Conservation (phyloP, 1,139 yeast species). For the Wickerhamiella pararugosa region DNA sequence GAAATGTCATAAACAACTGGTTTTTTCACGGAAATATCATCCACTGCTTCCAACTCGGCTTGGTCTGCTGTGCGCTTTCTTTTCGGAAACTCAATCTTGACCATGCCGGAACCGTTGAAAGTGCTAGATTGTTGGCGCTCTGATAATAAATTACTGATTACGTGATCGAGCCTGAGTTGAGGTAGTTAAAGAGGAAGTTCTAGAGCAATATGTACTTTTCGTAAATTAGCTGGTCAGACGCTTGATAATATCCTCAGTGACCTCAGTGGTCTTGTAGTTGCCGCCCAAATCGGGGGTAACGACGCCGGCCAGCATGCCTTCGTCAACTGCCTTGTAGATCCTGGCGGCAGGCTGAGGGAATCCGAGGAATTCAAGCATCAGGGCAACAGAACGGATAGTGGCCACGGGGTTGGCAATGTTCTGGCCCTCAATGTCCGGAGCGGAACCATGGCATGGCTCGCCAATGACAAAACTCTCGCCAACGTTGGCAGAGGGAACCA, state of each 20-base stretch:
- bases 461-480: slow-evolving; percentile 95
- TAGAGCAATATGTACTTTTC: background rate
- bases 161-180: background rate
- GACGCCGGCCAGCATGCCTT: slow-evolving; percentile 71
- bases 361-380: slow-evolving; percentile 96
- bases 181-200: background rate
- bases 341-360: slow-evolving; percentile 77
- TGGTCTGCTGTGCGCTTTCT: background rate
- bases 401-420: slow-evolving; percentile 89
- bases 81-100: background rate
- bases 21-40: too few species aligned
- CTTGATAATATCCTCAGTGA: slow-evolving; percentile 61
- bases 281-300: slow-evolving; percentile 97
- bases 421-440: slow-evolving; percentile 94
- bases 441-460: slow-evolving; percentile 98
- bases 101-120: background rate
- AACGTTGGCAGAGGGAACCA: slow-evolving; percentile 95
- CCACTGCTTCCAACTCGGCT: background rate
- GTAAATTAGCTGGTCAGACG: slow-evolving; percentile 23
- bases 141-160: background rate
- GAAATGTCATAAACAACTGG: too few species aligned
- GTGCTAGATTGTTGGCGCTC: background rate
- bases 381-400: slow-evolving; percentile 91
- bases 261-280: slow-evolving; percentile 68
- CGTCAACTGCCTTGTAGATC: slow-evolving; percentile 89